A percentile compares a stretch with the other conserved stretches of the same genome.
Conservation (phyloP, 441 rosid species). For the Manihot esculenta region DNA sequence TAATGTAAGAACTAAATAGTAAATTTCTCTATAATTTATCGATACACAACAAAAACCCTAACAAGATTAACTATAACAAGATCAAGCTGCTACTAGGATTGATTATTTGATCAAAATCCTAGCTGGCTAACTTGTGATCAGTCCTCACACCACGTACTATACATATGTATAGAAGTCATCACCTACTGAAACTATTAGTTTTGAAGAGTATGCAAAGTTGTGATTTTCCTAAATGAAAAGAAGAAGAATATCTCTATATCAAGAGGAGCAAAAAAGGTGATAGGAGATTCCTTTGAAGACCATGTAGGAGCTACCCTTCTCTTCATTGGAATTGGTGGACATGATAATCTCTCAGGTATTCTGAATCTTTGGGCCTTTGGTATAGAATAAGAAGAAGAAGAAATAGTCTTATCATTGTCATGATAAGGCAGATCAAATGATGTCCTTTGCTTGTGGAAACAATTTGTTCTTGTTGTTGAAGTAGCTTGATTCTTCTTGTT, state of each 20-base stretch:
- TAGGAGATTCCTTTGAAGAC: conserved; percentile 22
- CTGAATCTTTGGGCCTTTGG: conserved; percentile 39
- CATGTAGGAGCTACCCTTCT: conserved; percentile 26
- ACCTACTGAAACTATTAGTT: too few relatives aligned
- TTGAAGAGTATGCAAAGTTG: conserved; percentile 1
- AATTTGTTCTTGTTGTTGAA: not conserved
- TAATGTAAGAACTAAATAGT: too few relatives aligned
- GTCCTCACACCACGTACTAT: too few relatives aligned
- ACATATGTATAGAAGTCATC: too few relatives aligned
- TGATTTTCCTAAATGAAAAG: conserved; percentile 28
- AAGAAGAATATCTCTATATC: conserved; percentile 51
- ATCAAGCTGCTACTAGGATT: not conserved
- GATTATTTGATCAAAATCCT: not conserved
- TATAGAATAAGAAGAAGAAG: conserved; percentile 22
- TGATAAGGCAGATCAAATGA: conserved; percentile 1
- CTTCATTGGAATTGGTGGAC: conserved; percentile 61
- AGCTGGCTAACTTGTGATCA: too few relatives aligned
- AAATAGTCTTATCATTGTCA: not conserved
- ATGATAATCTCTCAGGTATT: conserved; percentile 30
- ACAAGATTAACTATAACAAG: too few relatives aligned
- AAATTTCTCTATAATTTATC: too few relatives aligned
- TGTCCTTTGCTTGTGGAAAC: not conserved
- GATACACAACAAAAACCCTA: too few relatives aligned
- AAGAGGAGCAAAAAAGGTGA: conserved; percentile 36
- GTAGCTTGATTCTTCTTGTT: conserved; percentile 1